Evolutionary conservation across 1,284 basidiomycete genomes (phyloP).

Genomic region (Trametes hirsuta): DNA sequence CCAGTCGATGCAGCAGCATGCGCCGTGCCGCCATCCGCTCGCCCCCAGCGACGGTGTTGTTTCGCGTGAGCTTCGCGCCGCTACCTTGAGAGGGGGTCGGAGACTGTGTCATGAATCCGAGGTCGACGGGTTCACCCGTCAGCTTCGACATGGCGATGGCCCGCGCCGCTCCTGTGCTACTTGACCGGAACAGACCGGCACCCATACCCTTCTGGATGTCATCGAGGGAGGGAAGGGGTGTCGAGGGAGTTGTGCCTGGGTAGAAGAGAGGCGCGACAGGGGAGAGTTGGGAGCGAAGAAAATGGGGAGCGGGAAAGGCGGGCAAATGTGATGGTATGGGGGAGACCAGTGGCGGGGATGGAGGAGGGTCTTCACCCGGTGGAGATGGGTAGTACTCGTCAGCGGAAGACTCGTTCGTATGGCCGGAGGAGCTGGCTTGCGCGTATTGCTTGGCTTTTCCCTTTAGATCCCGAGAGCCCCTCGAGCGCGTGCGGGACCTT

Average conservation of each 20-base stretch:
- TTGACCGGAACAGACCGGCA: constrained; percentile 68
- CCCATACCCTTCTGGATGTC: constrained; percentile 56
- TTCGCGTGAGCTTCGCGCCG: constrained; percentile 57
- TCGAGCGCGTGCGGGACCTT: constrained; percentile 74
- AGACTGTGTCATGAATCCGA: constrained; percentile 41
- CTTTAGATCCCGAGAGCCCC: constrained; percentile 74
- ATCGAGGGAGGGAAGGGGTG: constrained; percentile 72
- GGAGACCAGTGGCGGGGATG: constrained; percentile 56
- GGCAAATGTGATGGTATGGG: constrained; percentile 66
- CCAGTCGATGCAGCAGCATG: constrained; percentile 63
- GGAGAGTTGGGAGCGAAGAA: constrained; percentile 49
- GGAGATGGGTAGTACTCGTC: constrained; percentile 54
- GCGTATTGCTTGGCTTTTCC: constrained; percentile 51
- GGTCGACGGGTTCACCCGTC: constrained; percentile 63
- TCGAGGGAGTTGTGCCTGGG: constrained; percentile 65
- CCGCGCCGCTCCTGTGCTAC: constrained; percentile 68
- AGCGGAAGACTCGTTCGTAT: constrained; percentile 63
- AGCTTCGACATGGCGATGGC: constrained; percentile 77
- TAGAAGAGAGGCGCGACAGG: constrained; percentile 60
- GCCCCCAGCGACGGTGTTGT: constrained; percentile 79
- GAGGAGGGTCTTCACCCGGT: constrained; percentile 44
- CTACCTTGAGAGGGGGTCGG: constrained; percentile 49
- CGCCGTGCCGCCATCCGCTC: constrained; percentile 72
- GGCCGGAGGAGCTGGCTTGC: constrained; percentile 41
- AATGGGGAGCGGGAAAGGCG: constrained; percentile 52